Evolutionary conservation across 176 grass and related monocot species (phyloP).

Genomic region (Hsuehochloa calcarea): DNA sequence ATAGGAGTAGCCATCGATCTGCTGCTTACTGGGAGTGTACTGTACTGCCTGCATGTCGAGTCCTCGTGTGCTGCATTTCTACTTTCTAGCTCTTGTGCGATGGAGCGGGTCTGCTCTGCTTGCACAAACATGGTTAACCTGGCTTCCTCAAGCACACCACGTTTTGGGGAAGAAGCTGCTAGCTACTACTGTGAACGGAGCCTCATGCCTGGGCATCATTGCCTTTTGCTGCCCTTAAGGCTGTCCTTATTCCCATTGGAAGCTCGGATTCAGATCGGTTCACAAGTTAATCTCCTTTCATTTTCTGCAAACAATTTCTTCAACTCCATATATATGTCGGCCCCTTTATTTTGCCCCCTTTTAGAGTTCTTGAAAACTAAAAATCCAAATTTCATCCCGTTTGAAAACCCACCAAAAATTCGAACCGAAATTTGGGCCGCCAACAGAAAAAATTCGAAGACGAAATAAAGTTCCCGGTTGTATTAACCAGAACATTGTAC

Average conservation of each 20-base stretch:
- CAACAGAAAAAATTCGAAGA: too few species aligned
- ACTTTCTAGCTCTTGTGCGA: background rate
- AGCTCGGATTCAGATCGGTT: background rate
- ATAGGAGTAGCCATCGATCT: background rate
- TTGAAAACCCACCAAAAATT: too few species aligned
- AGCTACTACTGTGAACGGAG: too few species aligned
- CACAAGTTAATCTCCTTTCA: background rate
- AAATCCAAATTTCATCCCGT: too few species aligned
- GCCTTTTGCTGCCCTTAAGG: background rate
- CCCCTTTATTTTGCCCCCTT: background rate
- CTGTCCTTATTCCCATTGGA: background rate
- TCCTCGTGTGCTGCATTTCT: background rate
- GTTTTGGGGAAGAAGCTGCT: conserved; percentile 6
- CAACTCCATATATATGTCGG: background rate
- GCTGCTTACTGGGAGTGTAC: background rate
- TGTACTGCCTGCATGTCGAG: background rate
- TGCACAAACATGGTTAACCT: conserved; percentile 14
- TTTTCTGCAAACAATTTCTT: background rate
- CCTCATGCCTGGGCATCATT: background rate
- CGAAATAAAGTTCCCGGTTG: too few species aligned
- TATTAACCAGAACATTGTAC: too few species aligned
- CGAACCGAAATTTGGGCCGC: too few species aligned
- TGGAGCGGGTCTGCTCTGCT: background rate
- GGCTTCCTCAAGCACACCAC: background rate
- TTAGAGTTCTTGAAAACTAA: background rate